phyloP scores from a whole-genome alignment of 2,329 filamentous ascomycete genomes.

The Botrytis aclada region DNA sequence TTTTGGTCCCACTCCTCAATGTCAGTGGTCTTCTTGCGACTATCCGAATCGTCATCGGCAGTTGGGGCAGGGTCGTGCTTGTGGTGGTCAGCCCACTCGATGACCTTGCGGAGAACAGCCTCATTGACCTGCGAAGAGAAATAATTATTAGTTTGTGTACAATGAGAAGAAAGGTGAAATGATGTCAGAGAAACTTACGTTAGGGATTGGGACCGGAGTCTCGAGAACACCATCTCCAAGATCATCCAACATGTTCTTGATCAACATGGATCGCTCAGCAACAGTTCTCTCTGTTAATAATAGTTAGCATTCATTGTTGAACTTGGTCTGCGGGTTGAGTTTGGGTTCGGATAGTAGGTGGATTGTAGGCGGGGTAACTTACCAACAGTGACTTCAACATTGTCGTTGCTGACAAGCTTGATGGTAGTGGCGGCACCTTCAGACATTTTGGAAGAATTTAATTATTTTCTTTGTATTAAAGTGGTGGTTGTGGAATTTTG shows the following conservation, averaged over 20 bases:
- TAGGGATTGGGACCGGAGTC: slow-evolving; percentile 72
- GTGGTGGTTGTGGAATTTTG: neutral
- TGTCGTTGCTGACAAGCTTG: slow-evolving; percentile 50
- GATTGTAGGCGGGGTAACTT: slow-evolving; percentile 34
- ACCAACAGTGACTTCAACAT: slow-evolving; percentile 49
- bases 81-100: slow-evolving; percentile 98
- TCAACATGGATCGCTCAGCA: slow-evolving; percentile 86
- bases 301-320: neutral
- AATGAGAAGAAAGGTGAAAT: neutral
- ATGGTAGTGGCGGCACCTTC: slow-evolving; percentile 38
- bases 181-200: slow-evolving; percentile 49
- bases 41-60: slow-evolving; percentile 87
- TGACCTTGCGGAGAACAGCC: slow-evolving; percentile 88
- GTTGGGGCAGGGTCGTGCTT: slow-evolving; percentile 79
- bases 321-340: slow-evolving; percentile 20
- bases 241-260: slow-evolving; percentile 98
- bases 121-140: slow-evolving; percentile 69
- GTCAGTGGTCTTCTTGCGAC: slow-evolving; percentile 96
- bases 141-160: slow-evolving; percentile 11
- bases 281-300: slow-evolving; percentile 67
- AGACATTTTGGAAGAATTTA: slow-evolving; percentile 35
- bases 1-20: slow-evolving; percentile 99
- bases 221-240: slow-evolving; percentile 62
- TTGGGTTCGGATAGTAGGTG: slow-evolving; percentile 12
- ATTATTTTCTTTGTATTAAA: neutral